A percentile compares a stretch with the other conserved stretches of the same genome.
Evolutionary conservation across 805 yeast species (phyloP).

Genomic region (Candida railenensis): DNA sequence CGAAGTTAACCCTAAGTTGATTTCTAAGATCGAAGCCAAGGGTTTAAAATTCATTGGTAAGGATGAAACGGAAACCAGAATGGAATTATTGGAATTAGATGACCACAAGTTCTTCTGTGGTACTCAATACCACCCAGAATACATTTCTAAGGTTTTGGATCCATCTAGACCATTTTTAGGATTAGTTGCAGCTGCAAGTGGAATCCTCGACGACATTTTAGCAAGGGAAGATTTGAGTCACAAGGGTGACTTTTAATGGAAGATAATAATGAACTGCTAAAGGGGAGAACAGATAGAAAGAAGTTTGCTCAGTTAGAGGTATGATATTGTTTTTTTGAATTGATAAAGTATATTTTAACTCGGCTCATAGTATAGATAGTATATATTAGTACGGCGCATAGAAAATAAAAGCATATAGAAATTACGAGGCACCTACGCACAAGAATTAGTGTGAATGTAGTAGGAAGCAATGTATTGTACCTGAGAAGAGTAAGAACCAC

Average conservation of each 20-base stretch:
- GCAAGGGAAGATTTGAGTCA: constrained; percentile 39
- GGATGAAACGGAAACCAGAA: constrained; percentile 86
- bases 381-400: neutral
- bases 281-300: neutral
- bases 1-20: constrained; percentile 88
- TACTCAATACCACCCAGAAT: constrained; percentile 98
- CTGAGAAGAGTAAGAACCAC: too few species aligned
- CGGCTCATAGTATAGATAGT: neutral
- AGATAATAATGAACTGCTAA: too few species aligned
- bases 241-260: constrained; percentile 46
- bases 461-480: too few species aligned
- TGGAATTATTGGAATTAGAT: constrained; percentile 88
- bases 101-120: constrained; percentile 91
- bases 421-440: neutral
- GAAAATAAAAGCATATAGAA: neutral
- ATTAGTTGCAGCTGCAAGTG: constrained; percentile 90
- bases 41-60: constrained; percentile 92
- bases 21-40: constrained; percentile 64
- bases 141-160: constrained; percentile 90
- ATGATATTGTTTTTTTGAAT: neutral
- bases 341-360: neutral
- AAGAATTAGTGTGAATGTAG: too few species aligned
- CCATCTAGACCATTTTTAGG: constrained; percentile 98
- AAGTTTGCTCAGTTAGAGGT: neutral
- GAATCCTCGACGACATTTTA: constrained; percentile 69